phyloP scores from a whole-genome alignment of 2,329 filamentous ascomycete species.

The Aureobasidium namibiae region DNA sequence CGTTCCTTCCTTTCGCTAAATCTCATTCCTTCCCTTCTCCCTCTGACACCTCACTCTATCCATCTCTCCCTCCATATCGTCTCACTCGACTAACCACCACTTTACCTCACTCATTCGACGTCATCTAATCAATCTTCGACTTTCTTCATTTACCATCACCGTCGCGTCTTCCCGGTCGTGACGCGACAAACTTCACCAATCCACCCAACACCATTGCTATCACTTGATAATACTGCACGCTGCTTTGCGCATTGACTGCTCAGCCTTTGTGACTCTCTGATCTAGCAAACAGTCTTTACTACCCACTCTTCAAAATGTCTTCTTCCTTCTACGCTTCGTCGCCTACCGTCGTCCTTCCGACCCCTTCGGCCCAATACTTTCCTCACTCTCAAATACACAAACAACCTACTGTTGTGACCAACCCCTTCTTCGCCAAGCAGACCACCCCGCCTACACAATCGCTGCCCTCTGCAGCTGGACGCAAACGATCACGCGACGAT shows the following conservation, averaged over 20 bases:
- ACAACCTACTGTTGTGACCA: slow-evolving; percentile 15
- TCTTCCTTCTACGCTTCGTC: slow-evolving; percentile 36
- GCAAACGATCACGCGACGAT: slow-evolving; percentile 71
- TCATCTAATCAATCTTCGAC: slow-evolving; percentile 10
- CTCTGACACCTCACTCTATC: background rate
- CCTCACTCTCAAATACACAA: slow-evolving; percentile 19
- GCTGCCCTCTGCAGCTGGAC: slow-evolving; percentile 44
- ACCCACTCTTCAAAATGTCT: slow-evolving; percentile 23
- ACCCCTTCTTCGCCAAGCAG: slow-evolving; percentile 4
- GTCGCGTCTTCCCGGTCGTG: slow-evolving; percentile 7
- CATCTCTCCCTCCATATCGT: background rate
- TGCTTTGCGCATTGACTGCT: slow-evolving; percentile 1
- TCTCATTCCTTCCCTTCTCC: background rate
- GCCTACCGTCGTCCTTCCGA: slow-evolving; percentile 39
- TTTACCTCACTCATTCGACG: slow-evolving; percentile 1
- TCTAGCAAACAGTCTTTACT: slow-evolving; percentile 15
- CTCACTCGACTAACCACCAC: background rate
- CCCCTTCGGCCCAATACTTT: slow-evolving; percentile 29
- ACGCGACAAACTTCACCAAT: slow-evolving; percentile 10
- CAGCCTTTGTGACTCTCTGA: slow-evolving; percentile 4
- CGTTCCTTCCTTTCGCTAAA: background rate
- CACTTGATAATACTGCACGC: background rate
- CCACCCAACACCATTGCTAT: background rate
- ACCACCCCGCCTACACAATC: slow-evolving; percentile 23
- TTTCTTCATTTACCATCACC: slow-evolving; percentile 6